Evolutionary conservation across 257 asterid species (phyloP).

Genomic region (Solanum bukasovii): DNA sequence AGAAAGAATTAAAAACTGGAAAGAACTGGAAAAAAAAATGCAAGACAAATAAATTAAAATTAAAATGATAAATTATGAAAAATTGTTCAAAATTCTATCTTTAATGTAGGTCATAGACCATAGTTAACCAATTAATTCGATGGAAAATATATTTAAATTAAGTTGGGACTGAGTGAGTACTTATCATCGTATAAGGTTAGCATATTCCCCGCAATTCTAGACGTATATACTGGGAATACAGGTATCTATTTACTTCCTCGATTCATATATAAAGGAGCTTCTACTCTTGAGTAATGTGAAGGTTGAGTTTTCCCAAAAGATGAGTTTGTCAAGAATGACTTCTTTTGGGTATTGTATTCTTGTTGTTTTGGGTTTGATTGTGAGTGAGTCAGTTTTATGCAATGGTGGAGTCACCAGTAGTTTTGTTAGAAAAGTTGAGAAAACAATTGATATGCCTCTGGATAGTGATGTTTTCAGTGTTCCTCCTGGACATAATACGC

Average conservation of each 20-base stretch:
- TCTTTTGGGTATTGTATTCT: constrained; percentile 5
- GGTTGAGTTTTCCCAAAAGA: background rate
- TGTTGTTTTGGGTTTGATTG: constrained; percentile 18
- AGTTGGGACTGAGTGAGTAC: background rate
- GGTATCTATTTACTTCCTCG: background rate
- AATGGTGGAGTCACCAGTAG: constrained; percentile 59
- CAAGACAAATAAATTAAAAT: too few species aligned
- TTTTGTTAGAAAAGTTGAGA: constrained; percentile 46
- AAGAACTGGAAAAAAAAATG: background rate
- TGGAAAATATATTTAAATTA: background rate
- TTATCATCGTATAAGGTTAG: constrained; percentile 9
- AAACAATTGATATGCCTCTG: constrained; percentile 59
- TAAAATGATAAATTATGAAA: background rate
- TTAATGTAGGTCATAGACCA: too few species aligned
- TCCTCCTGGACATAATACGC: constrained; percentile 86
- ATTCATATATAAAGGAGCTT: background rate
- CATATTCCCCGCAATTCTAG: constrained; percentile 27
- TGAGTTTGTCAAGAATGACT: constrained; percentile 11
- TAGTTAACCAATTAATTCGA: background rate
- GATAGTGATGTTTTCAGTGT: constrained; percentile 68
- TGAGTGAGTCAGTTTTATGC: constrained; percentile 43
- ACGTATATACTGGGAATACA: background rate
- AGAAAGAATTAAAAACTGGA: background rate
- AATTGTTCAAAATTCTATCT: background rate
- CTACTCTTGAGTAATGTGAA: background rate